These are phyloP conservation scores for Apiospora aurea DNA, from an alignment of 2,329 filamentous ascomycete species.

Conservation along the genomic window DNA sequence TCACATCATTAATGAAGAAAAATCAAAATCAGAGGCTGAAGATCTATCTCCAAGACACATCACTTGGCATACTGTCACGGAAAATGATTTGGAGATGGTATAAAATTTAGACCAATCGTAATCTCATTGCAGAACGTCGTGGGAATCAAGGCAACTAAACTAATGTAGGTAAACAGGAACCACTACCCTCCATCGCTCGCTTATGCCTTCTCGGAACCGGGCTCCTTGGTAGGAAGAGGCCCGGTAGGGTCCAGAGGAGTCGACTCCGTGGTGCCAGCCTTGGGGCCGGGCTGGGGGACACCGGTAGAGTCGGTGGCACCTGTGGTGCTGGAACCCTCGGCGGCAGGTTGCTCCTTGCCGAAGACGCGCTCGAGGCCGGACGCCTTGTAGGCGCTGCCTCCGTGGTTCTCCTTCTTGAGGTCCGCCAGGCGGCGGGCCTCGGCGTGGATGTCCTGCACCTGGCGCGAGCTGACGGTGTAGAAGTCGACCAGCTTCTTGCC, in stretches of 20 bases:
- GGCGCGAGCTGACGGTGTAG: slow-evolving; percentile 84
- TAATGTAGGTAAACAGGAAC: slow-evolving; percentile 4
- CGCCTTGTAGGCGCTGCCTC: slow-evolving; percentile 66
- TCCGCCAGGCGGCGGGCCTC: slow-evolving; percentile 90
- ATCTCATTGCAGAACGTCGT: slow-evolving; percentile 14
- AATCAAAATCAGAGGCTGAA: neutral
- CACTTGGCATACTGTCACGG: neutral
- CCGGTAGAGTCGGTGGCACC: slow-evolving; percentile 25
- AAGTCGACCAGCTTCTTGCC: slow-evolving; percentile 88
- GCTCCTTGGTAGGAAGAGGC: slow-evolving; percentile 35
- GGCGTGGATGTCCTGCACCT: slow-evolving; percentile 91
- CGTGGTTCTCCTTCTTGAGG: slow-evolving; percentile 75
- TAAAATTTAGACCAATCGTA: neutral
- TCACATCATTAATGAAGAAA: neutral
- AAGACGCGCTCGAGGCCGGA: slow-evolving; percentile 64
- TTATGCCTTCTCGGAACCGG: slow-evolving; percentile 36
- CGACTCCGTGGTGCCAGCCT: slow-evolving; percentile 37
- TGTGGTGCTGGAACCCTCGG: slow-evolving; percentile 16
- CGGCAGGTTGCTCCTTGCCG: slow-evolving; percentile 55
- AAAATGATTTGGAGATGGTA: neutral
- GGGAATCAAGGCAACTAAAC: slow-evolving; percentile 19
- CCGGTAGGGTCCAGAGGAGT: slow-evolving; percentile 36
- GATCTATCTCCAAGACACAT: no score
- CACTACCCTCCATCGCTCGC: neutral
- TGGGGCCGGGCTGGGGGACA: slow-evolving; percentile 36